Evolutionary conservation across 768 basidiomycete genomes (phyloP), one percentile per base, ranked within the genome.

Genomic region (Macrolepiota dolichaula): DNA sequence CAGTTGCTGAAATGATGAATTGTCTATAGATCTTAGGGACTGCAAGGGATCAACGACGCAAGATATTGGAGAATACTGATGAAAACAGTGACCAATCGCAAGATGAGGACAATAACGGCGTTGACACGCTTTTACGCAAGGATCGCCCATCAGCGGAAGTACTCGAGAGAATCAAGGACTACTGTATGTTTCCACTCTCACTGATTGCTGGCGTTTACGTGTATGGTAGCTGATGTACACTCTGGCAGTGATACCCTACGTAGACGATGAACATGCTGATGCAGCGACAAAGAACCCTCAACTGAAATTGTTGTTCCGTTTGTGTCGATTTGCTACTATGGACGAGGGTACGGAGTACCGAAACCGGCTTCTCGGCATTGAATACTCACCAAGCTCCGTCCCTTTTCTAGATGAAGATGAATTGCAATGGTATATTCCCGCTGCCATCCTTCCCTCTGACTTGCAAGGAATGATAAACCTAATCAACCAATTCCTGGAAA

Each of bases 401-500:
- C 12, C 19, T 24, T 54, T n/a, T n/a, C n/a, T 42, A 89, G 89
- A 82, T 66, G 82, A 81, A 29, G 85, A 88, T 29, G 91, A 92
- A 68, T 74, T 88, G 32, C 85, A 93, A 70, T 98, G 95, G 94
- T 87, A 85, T 63, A 81, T 97, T 53, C 94, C 96, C 32, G 82
- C 86, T 9, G 72, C 77, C n/a, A 78, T 93, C 57, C 69, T 82
- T 17, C 89, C 91, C 0, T 74, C 83, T 5, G 84, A 89, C 53
- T 77, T 98, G 37, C 80, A 86, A 70, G 79, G 82, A 55, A 87
- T 83, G 53, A 74, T 91, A 67, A 83, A 82, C 55, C 85, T 95
- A 64, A 89, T 98, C 73, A 81, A 87, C 68, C 88, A 92, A 71
- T 98, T 87, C 79, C 81, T 98, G 62, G 79, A 82, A 70, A 81